Conservation (phyloP, 2,329 filamentous ascomycete species). For the Fragosphaeria purpurea region DNA sequence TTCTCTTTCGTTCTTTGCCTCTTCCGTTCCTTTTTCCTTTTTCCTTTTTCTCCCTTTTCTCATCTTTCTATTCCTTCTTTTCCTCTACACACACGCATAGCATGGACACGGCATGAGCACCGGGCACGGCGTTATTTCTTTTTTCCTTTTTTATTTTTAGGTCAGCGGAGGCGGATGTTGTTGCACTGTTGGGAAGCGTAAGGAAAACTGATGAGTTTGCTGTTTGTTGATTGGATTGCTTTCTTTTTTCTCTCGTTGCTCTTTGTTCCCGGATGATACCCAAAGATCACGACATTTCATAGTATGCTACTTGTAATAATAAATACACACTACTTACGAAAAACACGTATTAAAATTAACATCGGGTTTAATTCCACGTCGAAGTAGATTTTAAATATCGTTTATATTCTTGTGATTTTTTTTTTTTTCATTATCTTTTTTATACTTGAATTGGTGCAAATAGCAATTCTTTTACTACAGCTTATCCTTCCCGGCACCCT, state of each 20-base stretch:
- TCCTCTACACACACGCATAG: not conserved
- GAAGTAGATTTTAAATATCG: no score
- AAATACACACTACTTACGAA: no score
- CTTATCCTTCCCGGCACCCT: slow-evolving; percentile 4
- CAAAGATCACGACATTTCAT: slow-evolving; percentile 3
- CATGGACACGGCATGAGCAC: not conserved
- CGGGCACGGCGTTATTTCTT: not conserved
- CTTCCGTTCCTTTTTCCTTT: not conserved
- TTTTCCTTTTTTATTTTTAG: not conserved
- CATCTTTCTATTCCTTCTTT: not conserved
- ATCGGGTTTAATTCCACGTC: no score
- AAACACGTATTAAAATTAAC: no score
- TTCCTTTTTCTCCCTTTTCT: not conserved
- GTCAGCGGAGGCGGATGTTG: no score
- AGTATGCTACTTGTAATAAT: not conserved
- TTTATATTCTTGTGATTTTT: not conserved
- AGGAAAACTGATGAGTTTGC: no score
- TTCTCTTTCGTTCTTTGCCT: not conserved
- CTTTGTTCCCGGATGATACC: slow-evolving; percentile 7
- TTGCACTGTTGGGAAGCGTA: no score
- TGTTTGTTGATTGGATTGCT: not conserved
- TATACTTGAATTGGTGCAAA: not conserved
- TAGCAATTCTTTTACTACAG: not conserved
- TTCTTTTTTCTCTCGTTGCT: not conserved
- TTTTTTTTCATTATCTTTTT: not conserved